A percentile compares a stretch with the other conserved stretches of the same genome.
These are phyloP conservation scores for Microsporum audouinii DNA, from an alignment of 2,329 filamentous ascomycete genomes.

Conservation along the genomic window DNA sequence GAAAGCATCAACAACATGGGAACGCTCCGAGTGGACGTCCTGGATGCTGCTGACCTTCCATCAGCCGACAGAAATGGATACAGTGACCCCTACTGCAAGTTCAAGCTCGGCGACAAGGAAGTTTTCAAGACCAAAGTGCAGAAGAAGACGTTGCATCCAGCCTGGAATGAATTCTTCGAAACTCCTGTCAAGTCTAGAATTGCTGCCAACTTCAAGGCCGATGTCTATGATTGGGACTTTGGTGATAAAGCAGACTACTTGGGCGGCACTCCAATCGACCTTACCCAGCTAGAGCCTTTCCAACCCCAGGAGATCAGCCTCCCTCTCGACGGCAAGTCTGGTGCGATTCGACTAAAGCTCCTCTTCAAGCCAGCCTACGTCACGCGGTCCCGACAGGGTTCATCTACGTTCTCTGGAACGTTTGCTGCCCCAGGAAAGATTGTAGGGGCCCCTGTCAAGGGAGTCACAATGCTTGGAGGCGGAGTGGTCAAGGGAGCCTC, in stretches of 20 bases:
- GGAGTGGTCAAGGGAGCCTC: constrained; percentile 81
- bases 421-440: constrained; percentile 81
- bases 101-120: constrained; percentile 76
- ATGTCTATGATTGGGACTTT: constrained; percentile 93
- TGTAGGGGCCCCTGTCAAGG: constrained; percentile 91
- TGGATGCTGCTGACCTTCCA: constrained; percentile 79
- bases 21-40: constrained; percentile 79
- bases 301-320: constrained; percentile 62
- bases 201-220: constrained; percentile 67
- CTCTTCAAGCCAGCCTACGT: constrained; percentile 92
- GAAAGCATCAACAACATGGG: constrained; percentile 99
- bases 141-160: constrained; percentile 91
- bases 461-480: constrained; percentile 67
- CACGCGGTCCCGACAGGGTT: constrained; percentile 72
- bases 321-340: constrained; percentile 77
- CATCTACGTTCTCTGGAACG: constrained; percentile 83
- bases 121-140: constrained; percentile 90
- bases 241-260: constrained; percentile 86
- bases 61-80: constrained; percentile 91
- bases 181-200: constrained; percentile 71
- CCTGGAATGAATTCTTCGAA: constrained; percentile 96
- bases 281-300: constrained; percentile 77
- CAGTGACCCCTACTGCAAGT: constrained; percentile 95
- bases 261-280: constrained; percentile 63
- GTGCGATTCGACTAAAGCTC: constrained; percentile 67